A percentile compares a stretch with the other conserved stretches of the same genome.
phyloP scores from a whole-genome alignment of 2,329 filamentous ascomycete species.

The Ambrosiella cleistominuta region DNA sequence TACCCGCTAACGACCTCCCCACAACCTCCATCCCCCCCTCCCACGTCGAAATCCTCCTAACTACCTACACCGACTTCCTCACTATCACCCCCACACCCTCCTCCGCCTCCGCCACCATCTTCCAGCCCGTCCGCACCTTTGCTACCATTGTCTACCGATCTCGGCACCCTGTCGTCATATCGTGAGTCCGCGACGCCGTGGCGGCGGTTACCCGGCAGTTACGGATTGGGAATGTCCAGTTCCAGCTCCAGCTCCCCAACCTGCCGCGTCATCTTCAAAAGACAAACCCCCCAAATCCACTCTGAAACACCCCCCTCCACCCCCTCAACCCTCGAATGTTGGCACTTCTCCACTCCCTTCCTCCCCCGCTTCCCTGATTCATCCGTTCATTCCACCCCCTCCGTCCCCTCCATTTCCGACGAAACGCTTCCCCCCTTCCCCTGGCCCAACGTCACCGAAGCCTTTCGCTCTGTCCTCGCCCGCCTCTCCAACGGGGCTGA shows the following conservation, averaged over 20 bases:
- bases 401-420: slow-evolving; percentile 14
- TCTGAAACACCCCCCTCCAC: slow-evolving; percentile 2
- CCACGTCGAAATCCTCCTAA: slow-evolving; percentile 40
- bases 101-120: slow-evolving; percentile 66
- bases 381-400: not conserved
- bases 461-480: slow-evolving; percentile 49
- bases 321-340: slow-evolving; percentile 15
- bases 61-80: slow-evolving; percentile 61
- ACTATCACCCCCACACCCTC: slow-evolving; percentile 67
- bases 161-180: slow-evolving; percentile 68
- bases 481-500: slow-evolving; percentile 43
- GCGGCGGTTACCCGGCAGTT: slow-evolving; percentile 54
- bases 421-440: slow-evolving; percentile 20
- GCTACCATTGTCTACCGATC: slow-evolving; percentile 73
- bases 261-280: slow-evolving; percentile 14
- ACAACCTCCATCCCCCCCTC: slow-evolving; percentile 15
- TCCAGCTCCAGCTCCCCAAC: slow-evolving; percentile 16
- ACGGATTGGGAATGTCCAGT: slow-evolving; percentile 31
- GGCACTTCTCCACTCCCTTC: slow-evolving; percentile 9
- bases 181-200: slow-evolving; percentile 71
- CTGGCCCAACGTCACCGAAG: slow-evolving; percentile 50
- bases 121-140: slow-evolving; percentile 64
- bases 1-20: not conserved
- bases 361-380: slow-evolving; percentile 3
- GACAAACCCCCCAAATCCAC: not conserved